A percentile compares a stretch with the other conserved stretches of the same genome.
These are phyloP conservation scores for Apiotrichum sp. DNA, from an alignment of 1,284 basidiomycete species.

Conservation along the genomic window DNA sequence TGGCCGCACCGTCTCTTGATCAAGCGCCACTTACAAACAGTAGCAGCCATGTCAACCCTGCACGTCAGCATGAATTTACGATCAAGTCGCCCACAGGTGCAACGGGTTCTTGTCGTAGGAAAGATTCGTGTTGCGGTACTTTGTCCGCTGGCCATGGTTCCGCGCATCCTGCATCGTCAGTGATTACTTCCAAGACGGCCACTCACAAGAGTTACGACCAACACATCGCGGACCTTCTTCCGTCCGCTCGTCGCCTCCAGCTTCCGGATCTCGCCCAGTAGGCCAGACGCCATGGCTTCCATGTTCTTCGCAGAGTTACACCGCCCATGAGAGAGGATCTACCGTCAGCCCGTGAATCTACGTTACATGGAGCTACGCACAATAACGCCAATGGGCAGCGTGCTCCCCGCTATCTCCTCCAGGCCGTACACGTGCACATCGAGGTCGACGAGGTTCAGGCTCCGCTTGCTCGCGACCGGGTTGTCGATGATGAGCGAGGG, in stretches of 20 bases:
- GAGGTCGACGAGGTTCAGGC: conserved; percentile 29
- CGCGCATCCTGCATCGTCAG: conserved; percentile 58
- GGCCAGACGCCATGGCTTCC: conserved; percentile 33
- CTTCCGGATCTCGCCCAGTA: conserved; percentile 25
- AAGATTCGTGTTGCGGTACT: conserved; percentile 55
- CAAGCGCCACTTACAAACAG: conserved; percentile 47
- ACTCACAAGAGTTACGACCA: conserved; percentile 43
- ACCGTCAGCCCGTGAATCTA: background rate
- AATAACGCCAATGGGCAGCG: conserved; percentile 26
- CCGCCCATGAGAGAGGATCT: conserved; percentile 39
- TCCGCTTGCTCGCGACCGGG: conserved; percentile 6
- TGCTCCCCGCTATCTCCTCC: conserved; percentile 30
- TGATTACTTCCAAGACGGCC: no score
- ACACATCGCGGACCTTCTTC: conserved; percentile 28
- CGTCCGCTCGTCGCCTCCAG: conserved; percentile 10
- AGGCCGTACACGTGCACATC: conserved; percentile 36
- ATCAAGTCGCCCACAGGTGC: conserved; percentile 48
- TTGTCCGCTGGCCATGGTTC: conserved; percentile 64
- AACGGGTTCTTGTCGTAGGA: conserved; percentile 58
- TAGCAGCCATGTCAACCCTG: conserved; percentile 63
- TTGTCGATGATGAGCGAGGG: conserved; percentile 25
- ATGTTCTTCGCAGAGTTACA: conserved; percentile 34
- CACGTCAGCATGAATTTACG: background rate
- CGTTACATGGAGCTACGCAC: conserved; percentile 9
- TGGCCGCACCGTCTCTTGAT: no score